These are phyloP conservation scores for Penicillium fimorum DNA, from an alignment of 495 filamentous ascomycete genomes.

Conservation along the genomic window DNA sequence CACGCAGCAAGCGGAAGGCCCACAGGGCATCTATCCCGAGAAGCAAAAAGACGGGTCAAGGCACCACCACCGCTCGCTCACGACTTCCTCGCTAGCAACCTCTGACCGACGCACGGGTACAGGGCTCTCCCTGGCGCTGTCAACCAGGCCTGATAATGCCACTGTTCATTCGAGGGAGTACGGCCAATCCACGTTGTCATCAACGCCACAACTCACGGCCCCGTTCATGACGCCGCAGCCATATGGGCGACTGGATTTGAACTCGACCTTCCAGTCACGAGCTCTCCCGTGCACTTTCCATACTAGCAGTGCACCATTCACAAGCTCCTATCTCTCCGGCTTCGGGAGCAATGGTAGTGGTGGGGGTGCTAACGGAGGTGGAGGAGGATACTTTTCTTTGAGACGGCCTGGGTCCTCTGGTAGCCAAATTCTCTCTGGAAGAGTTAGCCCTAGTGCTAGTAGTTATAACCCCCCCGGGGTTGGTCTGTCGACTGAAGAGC, in stretches of 20 bases:
- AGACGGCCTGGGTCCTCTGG: conserved; percentile 14
- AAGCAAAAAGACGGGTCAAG: conserved; percentile 8
- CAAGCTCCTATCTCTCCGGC: not conserved
- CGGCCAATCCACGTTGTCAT: conserved; percentile 14
- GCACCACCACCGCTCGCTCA: conserved; percentile 40
- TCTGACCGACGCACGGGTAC: conserved; percentile 10
- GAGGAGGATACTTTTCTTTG: conserved; percentile 32
- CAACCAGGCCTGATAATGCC: conserved; percentile 19
- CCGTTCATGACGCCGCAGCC: conserved; percentile 29
- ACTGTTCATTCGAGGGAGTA: conserved; percentile 10
- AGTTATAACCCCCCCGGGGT: conserved; percentile 24
- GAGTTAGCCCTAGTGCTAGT: conserved; percentile 24
- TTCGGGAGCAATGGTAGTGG: conserved; percentile 5
- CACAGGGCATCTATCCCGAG: conserved; percentile 2
- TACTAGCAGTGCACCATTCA: conserved; percentile 1
- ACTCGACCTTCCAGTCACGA: conserved; percentile 13
- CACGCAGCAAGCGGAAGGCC: not conserved
- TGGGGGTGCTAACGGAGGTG: conserved; percentile 9
- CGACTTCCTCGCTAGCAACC: conserved; percentile 31
- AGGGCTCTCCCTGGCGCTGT: conserved; percentile 22
- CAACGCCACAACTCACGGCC: conserved; percentile 10
- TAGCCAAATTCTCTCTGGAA: conserved; percentile 11
- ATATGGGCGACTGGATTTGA: conserved; percentile 4
- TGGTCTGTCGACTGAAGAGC: conserved; percentile 29
- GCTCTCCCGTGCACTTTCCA: conserved; percentile 4